Evolutionary conservation across 2,329 filamentous ascomycete genomes (phyloP), one percentile per base, ranked within the genome.

Genomic region (Rhynchosporium agropyri): DNA sequence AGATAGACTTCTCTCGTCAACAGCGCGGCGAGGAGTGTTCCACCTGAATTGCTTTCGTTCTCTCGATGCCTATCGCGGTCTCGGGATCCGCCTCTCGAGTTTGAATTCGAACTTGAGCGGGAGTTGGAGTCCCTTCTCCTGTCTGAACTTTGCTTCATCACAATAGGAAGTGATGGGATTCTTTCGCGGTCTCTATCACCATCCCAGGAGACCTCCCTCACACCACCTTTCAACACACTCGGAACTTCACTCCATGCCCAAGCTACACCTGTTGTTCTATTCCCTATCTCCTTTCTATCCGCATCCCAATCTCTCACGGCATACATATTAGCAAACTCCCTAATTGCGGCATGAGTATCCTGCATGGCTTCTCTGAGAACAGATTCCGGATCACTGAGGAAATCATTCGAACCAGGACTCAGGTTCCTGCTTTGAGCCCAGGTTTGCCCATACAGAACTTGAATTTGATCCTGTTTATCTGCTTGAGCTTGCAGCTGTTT

Each of bases 1-100:
- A 33, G 1, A 29, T 56, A 56, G 26, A 56, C 31, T n/a, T 56
- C 53, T 33, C 53, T 56, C 1, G 53, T 56, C 8, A 56, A 15
- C 2, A 56, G 26, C 0, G 38, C 26, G 2, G 53, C 53, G 2
- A 56, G 28, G 1, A 56, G 53, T 9, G 28, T 20, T 33, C 20
- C 48, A 9, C n/a, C 12, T 3, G n/a, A 20, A 8, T 26, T 26
- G 8, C 10, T 15, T 3, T 9, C 50, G 15, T 33, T 33, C 29
- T 51, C 29, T 8, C 49, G 7, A 1, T 38, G 7, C 36, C 49
- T 51, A 7, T 51, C 31, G n/a, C 33, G 3, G 4, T 54, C 33
- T 13, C 33, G 38, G 31, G 48, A 50, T 33, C 48, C 12, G 3
- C 15, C 28, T 5, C 49, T 33, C 3, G 49, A 53, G 31, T 31